Evolutionary conservation across 228 moss, liverwort and hornwort genomes (phyloP), one percentile per base, ranked within the genome.

Genomic region (Sphagnum fallax): DNA sequence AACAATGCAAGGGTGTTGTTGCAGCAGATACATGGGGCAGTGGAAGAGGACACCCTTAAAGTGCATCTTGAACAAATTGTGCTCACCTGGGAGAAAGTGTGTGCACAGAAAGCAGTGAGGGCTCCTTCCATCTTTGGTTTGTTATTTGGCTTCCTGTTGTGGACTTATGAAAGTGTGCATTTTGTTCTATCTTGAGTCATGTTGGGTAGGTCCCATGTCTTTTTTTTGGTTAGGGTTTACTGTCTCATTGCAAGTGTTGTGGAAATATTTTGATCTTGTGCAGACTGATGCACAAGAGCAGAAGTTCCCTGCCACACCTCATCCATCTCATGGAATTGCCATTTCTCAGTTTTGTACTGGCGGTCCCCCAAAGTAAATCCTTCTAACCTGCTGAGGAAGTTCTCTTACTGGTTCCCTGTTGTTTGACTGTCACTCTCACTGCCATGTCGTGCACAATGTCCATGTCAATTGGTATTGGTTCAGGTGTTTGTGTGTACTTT

Each of bases 51-150:
- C 73, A 78, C 74, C 14, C 76, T 88, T 6, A 92, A 87, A 64
- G 66, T 79, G 53, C 92, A 92, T 71, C 74, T 95, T 66, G 92
- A 92, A 70, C 84, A 82, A 52, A 92, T 95, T 6, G 85, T 90
- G 62, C 89, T 82, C 58, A 75, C 89, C 67, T 85, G 82, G 14
- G 58, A 70, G 18, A 92, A 84, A 52, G 68, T 65, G 55, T 82
- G 82, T 57, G 62, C 66, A 53, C 79, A 69, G 6, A 92, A 89
- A 49, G 72, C 69, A 18, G 90, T 95, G 72, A 74, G 68, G 59
- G 64, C 70, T 18, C 18, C 18, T 18, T 18, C 18, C 18, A 18
- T 32, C 32, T 32, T 32, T 32, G 32, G 32, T 32, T 32, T 32
- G 32, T 32, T 32, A 32, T 32, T 32, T 32, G 32, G 32, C 32